These are phyloP conservation scores for Aureobasidium vineae DNA, from an alignment of 2,329 filamentous ascomycete genomes.

Conservation along the genomic window DNA sequence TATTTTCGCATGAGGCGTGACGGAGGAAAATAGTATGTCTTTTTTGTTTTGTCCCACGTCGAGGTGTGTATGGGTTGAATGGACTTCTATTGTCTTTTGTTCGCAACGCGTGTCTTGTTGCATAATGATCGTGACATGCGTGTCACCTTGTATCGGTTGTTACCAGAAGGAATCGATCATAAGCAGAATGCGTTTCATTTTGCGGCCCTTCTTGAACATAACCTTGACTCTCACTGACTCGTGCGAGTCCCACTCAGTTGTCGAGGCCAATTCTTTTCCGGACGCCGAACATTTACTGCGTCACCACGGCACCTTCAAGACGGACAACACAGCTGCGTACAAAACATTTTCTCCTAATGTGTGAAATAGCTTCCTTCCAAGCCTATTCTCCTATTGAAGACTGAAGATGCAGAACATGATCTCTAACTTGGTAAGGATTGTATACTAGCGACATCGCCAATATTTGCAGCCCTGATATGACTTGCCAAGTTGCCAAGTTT, in stretches of 20 bases:
- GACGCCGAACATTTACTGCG: not conserved
- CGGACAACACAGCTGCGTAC: too few relatives aligned
- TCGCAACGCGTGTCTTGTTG: constrained; percentile 1
- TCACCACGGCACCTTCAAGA: not conserved
- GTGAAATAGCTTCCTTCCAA: too few relatives aligned
- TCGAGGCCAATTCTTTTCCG: not conserved
- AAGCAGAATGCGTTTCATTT: not conserved
- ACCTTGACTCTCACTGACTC: not conserved
- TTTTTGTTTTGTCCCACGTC: not conserved
- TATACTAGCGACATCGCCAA: constrained; percentile 3
- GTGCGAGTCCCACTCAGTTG: not conserved
- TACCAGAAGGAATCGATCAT: not conserved
- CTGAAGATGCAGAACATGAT: not conserved
- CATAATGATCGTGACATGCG: not conserved
- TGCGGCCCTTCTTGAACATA: not conserved
- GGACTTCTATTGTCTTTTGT: constrained; percentile 5
- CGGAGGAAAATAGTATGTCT: constrained; percentile 23
- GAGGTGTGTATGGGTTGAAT: not conserved
- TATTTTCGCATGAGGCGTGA: constrained; percentile 20
- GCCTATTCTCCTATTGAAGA: not conserved
- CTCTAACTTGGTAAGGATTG: not conserved
- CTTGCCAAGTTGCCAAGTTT: not conserved
- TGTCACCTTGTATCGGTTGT: not conserved
- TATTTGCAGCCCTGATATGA: constrained; percentile 1
- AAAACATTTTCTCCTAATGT: too few relatives aligned